These are phyloP conservation scores for Rhodamnia argentea DNA, from an alignment of 345 rosid species.

Conservation along the genomic window DNA sequence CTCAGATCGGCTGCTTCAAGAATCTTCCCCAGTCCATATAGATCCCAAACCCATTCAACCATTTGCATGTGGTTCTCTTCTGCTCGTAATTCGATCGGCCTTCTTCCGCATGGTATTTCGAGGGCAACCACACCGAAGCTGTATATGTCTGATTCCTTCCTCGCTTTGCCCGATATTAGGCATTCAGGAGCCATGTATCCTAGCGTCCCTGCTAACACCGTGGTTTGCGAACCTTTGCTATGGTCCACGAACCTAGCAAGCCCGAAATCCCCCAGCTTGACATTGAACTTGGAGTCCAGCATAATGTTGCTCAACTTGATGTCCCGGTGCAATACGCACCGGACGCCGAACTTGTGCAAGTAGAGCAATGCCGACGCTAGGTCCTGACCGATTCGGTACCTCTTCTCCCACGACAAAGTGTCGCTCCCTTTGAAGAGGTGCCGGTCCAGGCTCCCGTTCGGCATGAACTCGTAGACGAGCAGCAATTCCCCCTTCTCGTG, in stretches of 20 bases:
- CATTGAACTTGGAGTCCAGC: background rate
- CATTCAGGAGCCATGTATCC: slow-evolving; percentile 31
- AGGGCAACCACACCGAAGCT: slow-evolving; percentile 29
- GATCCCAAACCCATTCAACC: slow-evolving; percentile 16
- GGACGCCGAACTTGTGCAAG: background rate
- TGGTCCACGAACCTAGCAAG: slow-evolving; percentile 20
- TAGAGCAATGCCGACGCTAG: background rate
- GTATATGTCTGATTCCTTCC: slow-evolving; percentile 24
- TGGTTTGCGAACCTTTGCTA: slow-evolving; percentile 11
- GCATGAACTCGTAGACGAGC: slow-evolving; percentile 18
- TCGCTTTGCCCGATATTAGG: slow-evolving; percentile 3
- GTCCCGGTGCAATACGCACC: background rate
- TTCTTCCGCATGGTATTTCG: slow-evolving; percentile 21
- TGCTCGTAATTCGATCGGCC: background rate
- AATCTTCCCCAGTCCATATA: background rate
- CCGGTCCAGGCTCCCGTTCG: background rate
- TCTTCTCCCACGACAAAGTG: background rate
- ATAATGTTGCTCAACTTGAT: background rate
- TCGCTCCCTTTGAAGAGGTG: background rate
- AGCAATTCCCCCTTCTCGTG: slow-evolving; percentile 14
- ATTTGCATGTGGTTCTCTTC: background rate
- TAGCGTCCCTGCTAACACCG: slow-evolving; percentile 16
- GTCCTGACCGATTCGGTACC: background rate
- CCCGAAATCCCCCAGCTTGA: slow-evolving; percentile 16
- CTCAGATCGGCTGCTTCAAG: slow-evolving; percentile 3